Percentiles rank a stretch among this genome's conserved stretches.
Conservation (phyloP, 306 rosid genomes). For the Rubus parviflorus region DNA sequence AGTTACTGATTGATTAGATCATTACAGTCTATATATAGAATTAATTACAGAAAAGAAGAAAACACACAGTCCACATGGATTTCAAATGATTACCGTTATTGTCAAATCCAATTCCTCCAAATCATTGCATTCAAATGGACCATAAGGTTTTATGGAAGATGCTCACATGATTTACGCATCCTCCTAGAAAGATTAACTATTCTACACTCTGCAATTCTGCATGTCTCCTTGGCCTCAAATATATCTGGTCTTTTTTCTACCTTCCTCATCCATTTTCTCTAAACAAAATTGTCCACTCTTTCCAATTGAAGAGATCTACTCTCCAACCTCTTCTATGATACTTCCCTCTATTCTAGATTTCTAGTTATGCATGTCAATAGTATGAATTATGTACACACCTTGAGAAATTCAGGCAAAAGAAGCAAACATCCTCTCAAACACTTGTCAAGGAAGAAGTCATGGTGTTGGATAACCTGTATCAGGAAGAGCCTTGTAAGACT, state of each 20-base stretch:
- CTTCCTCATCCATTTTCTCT: background rate
- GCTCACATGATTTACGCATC: background rate
- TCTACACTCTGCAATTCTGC: background rate
- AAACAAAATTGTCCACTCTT: background rate
- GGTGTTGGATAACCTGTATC: conserved; percentile 92
- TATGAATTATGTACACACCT: conserved; percentile 56
- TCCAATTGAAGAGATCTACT: background rate
- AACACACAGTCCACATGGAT: background rate
- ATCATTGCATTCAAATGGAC: background rate
- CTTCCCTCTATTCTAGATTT: background rate
- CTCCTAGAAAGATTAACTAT: background rate
- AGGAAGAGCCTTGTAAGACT: conserved; percentile 37
- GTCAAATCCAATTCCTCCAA: background rate
- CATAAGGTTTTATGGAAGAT: background rate
- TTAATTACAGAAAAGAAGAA: background rate
- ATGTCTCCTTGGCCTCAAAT: conserved; percentile 8
- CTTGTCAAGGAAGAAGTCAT: conserved; percentile 90
- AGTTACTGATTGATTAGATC: background rate
- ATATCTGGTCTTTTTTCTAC: background rate
- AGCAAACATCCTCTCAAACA: conserved; percentile 95
- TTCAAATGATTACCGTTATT: background rate
- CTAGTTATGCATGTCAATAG: background rate
- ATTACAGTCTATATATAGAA: background rate
- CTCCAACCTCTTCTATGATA: background rate
- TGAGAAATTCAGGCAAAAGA: conserved; percentile 81